phyloP scores from a whole-genome alignment of 2,329 filamentous ascomycete genomes.

The Cadophora sp. region DNA sequence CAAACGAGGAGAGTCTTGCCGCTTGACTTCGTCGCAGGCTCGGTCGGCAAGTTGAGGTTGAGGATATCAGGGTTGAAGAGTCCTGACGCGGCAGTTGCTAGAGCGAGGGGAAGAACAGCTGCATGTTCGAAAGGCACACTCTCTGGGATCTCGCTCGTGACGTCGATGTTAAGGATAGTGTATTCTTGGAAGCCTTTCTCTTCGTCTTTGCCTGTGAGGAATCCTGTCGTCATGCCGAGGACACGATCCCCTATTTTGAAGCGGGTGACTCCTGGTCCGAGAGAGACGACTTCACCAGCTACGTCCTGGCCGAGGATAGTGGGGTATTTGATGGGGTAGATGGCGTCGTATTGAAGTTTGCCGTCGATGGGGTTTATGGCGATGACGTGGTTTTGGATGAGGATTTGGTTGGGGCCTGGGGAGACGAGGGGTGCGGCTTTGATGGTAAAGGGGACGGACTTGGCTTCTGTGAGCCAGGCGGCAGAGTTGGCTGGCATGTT shows the following conservation, averaged over 20 bases:
- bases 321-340: too few relatives aligned
- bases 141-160: constrained; percentile 40
- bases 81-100: constrained; percentile 44
- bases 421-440: constrained; percentile 43
- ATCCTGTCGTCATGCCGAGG: constrained; percentile 43
- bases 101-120: constrained; percentile 46
- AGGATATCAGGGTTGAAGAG: constrained; percentile 40
- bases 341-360: too few relatives aligned
- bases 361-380: too few relatives aligned
- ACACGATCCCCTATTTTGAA: constrained; percentile 37
- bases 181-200: constrained; percentile 41
- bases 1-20: constrained; percentile 16
- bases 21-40: background rate
- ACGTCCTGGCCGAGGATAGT: too few relatives aligned
- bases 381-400: too few relatives aligned
- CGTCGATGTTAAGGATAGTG: constrained; percentile 33
- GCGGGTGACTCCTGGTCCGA: too few relatives aligned
- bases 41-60: background rate
- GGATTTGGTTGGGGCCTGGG: too few relatives aligned
- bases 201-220: constrained; percentile 44
- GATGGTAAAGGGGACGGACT: constrained; percentile 45
- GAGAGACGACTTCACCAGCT: too few relatives aligned
- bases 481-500: constrained; percentile 24
- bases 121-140: constrained; percentile 42
- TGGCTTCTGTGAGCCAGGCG: constrained; percentile 33